These are phyloP conservation scores for Torulaspora pretoriensis DNA, from an alignment of 1,139 yeast species.

Conservation along the genomic window DNA sequence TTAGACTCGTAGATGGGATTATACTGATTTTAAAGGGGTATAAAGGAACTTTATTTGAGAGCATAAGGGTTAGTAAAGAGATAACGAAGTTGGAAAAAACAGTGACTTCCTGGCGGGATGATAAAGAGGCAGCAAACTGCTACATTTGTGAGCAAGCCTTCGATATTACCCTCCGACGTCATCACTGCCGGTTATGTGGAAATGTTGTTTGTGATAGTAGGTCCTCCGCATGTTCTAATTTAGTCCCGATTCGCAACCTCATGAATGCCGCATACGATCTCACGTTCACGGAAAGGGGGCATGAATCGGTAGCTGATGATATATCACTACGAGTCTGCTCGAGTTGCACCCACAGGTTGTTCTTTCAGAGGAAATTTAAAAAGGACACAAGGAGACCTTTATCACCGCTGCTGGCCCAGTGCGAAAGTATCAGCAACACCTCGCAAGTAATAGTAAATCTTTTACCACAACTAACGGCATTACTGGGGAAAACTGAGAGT, in stretches of 20 bases:
- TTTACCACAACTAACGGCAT: conserved; percentile 43
- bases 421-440: conserved; percentile 38
- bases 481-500: conserved; percentile 36
- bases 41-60: conserved; percentile 23
- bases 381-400: conserved; percentile 37
- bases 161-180: conserved; percentile 60
- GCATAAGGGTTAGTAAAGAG: conserved; percentile 26
- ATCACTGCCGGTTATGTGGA: conserved; percentile 88
- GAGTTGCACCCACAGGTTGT: conserved; percentile 60
- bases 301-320: conserved; percentile 24
- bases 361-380: conserved; percentile 52
- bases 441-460: conserved; percentile 39
- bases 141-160: conserved; percentile 59
- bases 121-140: conserved; percentile 50
- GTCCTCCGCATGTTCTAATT: conserved; percentile 61
- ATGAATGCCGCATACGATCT: conserved; percentile 32
- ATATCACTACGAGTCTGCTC: conserved; percentile 55
- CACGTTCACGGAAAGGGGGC: conserved; percentile 25
- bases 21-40: conserved; percentile 21
- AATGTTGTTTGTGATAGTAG: conserved; percentile 71
- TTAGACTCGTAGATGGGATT: conserved; percentile 42
- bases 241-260: conserved; percentile 53
- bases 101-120: conserved; percentile 70
- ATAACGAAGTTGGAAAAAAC: conserved; percentile 45
- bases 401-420: conserved; percentile 27